Conservation (phyloP, 352 stramenopile genomes). For the Globisporangium radiosum region DNA sequence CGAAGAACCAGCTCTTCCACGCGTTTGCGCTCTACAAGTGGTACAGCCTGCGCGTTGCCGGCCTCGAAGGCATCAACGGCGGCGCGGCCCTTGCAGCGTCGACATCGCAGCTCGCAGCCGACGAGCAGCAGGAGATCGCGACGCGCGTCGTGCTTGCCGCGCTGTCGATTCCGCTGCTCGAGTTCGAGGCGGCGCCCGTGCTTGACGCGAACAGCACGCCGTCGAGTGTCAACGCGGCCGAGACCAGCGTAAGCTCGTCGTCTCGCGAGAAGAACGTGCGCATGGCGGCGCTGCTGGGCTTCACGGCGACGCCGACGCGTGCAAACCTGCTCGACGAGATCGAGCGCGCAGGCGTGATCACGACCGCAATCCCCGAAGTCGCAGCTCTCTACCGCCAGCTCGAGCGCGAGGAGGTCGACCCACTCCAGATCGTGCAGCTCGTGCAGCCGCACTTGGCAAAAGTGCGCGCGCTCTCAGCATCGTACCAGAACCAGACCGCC, state of each 20-base stretch:
- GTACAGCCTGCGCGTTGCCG: constrained; percentile 89
- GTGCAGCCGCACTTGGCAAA: constrained; percentile 58
- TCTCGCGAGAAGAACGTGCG: constrained; percentile 91
- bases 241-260: constrained; percentile 18
- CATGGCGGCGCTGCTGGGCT: constrained; percentile 93
- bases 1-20: constrained; percentile 96
- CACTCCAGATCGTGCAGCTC: constrained; percentile 65
- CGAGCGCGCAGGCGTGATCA: constrained; percentile 53
- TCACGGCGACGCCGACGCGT: constrained; percentile 76
- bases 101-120: constrained; percentile 49
- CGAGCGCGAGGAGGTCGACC: constrained; percentile 65
- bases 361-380: constrained; percentile 50
- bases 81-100: constrained; percentile 25
- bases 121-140: constrained; percentile 84
- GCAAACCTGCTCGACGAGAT: constrained; percentile 91
- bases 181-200: constrained; percentile 59
- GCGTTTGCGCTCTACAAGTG: constrained; percentile 96
- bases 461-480: constrained; percentile 18
- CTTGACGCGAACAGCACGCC: constrained; percentile 45
- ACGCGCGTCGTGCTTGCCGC: constrained; percentile 90
- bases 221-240: constrained; percentile 38
- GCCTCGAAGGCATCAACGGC: constrained; percentile 59
- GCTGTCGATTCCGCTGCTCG: constrained; percentile 89
- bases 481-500: constrained; percentile 23
- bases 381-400: constrained; percentile 60